phyloP scores from a whole-genome alignment of 768 basidiomycete genomes.

The Lentinula edodes region DNA sequence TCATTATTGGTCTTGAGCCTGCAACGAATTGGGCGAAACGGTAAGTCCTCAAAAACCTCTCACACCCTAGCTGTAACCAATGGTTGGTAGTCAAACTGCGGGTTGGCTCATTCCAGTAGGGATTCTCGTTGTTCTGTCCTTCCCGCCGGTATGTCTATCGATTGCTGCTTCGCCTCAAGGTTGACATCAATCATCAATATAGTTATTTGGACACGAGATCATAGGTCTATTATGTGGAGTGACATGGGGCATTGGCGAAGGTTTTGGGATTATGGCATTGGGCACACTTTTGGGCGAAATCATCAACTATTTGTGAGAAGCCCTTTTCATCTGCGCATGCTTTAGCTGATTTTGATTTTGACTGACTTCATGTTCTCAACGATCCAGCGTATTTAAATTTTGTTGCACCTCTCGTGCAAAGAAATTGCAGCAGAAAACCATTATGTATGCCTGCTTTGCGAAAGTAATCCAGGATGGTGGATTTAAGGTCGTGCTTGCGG shows the following conservation, averaged over 20 bases:
- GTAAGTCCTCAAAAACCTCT: conserved; percentile 23
- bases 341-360: neutral
- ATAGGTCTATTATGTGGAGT: conserved; percentile 37
- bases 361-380: neutral
- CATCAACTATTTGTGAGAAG: conserved; percentile 54
- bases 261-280: conserved; percentile 57
- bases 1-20: conserved; percentile 44
- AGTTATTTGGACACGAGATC: conserved; percentile 49
- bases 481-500: conserved; percentile 50
- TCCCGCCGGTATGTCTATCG: conserved; percentile 25
- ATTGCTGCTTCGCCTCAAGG: conserved; percentile 38
- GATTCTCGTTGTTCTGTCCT: conserved; percentile 49
- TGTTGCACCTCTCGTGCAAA: conserved; percentile 46
- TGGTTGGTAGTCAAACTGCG: conserved; percentile 21
- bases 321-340: neutral
- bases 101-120: conserved; percentile 54
- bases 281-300: conserved; percentile 60
- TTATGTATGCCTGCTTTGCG: conserved; percentile 30
- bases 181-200: conserved; percentile 37
- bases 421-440: conserved; percentile 33
- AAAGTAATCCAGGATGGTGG: conserved; percentile 60
- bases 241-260: conserved; percentile 40
- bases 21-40: conserved; percentile 40
- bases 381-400: conserved; percentile 49
- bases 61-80: neutral